These are phyloP conservation scores for Fistulina hepatica DNA, from an alignment of 1,284 basidiomycete genomes.

Conservation along the genomic window DNA sequence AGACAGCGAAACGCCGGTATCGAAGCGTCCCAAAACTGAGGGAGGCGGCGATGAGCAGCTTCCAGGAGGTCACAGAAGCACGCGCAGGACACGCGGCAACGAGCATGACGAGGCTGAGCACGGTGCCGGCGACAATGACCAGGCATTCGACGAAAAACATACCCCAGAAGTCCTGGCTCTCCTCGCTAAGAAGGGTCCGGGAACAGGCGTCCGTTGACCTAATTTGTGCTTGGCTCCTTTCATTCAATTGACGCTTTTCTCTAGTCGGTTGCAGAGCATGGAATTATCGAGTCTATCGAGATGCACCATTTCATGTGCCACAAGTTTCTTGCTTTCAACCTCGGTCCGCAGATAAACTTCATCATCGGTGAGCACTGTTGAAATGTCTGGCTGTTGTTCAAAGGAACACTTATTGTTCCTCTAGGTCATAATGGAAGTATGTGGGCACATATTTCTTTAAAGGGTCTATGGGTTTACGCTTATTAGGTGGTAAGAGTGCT, in stretches of 20 bases:
- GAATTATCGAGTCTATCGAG: constrained; percentile 79
- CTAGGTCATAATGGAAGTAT: constrained; percentile 71
- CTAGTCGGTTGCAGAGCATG: constrained; percentile 71
- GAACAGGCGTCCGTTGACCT: too few species aligned
- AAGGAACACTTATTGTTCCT: constrained; percentile 2
- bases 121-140: too few species aligned
- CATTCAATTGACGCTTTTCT: background rate
- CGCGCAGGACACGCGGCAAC: too few species aligned
- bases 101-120: too few species aligned
- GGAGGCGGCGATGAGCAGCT: too few species aligned
- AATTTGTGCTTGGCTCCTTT: too few species aligned
- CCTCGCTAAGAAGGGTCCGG: too few species aligned
- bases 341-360: constrained; percentile 92
- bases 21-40: too few species aligned
- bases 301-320: constrained; percentile 98
- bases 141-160: too few species aligned
- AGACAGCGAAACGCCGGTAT: too few species aligned
- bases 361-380: constrained; percentile 69
- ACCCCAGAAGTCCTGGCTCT: too few species aligned
- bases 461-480: background rate
- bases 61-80: too few species aligned
- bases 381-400: background rate
- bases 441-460: constrained; percentile 20
- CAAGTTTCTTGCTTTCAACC: constrained; percentile 67
- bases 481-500: constrained; percentile 85